Percentiles rank a stretch among this genome's conserved stretches.
These are phyloP conservation scores for Apiospora kogelbergensis DNA, from an alignment of 2,329 filamentous ascomycete species.

Conservation along the genomic window DNA sequence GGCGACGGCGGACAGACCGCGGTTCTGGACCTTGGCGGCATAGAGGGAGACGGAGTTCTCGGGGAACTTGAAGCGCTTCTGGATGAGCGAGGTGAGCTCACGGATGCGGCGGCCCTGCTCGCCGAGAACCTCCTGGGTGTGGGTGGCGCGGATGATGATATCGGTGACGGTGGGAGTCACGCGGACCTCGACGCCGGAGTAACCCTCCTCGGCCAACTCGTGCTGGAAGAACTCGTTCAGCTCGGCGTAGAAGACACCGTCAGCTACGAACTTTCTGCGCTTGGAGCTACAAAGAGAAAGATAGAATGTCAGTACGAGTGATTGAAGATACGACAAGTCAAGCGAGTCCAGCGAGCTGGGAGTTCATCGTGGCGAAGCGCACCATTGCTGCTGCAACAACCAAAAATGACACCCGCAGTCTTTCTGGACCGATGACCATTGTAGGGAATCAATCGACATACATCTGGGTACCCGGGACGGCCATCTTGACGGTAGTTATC, in stretches of 20 bases:
- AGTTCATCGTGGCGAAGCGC: not conserved
- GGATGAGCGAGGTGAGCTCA: slow-evolving; percentile 99
- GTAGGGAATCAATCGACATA: slow-evolving; percentile 39
- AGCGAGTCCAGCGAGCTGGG: not conserved
- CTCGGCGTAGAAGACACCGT: slow-evolving; percentile 99
- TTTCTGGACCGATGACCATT: not conserved
- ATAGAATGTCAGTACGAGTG: slow-evolving; percentile 18
- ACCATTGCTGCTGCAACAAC: not conserved
- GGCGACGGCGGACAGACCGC: slow-evolving; percentile 98
- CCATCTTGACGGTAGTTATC: slow-evolving; percentile 51
- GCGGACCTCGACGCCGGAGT: slow-evolving; percentile 99
- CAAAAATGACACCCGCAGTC: not conserved
- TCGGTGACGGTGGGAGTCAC: slow-evolving; percentile 99
- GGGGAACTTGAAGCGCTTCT: slow-evolving; percentile 99
- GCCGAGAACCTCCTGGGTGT: slow-evolving; percentile 99
- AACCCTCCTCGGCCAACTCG: slow-evolving; percentile 99
- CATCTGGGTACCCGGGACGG: slow-evolving; percentile 62
- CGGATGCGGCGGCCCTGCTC: slow-evolving; percentile 99
- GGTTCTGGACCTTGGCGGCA: slow-evolving; percentile 99
- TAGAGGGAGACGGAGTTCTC: slow-evolving; percentile 99
- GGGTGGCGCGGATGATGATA: slow-evolving; percentile 99
- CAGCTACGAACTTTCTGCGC: slow-evolving; percentile 91
- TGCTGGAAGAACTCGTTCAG: slow-evolving; percentile 99
- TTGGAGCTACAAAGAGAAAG: slow-evolving; percentile 64
- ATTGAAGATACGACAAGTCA: not conserved